Percentiles rank a stretch among this genome's conserved stretches.
Evolutionary conservation across 768 basidiomycete genomes (phyloP).

Genomic region (Suillus cothurnatus): DNA sequence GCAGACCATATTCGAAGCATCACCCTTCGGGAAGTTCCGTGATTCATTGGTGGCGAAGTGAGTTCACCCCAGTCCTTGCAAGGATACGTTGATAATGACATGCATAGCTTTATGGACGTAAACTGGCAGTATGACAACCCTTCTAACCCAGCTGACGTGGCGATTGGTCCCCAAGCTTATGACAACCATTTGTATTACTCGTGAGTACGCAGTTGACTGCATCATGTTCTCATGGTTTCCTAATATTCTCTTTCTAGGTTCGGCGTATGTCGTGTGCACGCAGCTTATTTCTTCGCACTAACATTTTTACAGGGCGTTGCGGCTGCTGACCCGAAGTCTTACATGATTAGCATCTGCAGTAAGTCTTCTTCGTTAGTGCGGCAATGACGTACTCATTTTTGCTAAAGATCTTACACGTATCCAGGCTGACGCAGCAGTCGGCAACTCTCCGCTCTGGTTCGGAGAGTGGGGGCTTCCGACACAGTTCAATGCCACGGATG

Average conservation of each 20-base stretch:
- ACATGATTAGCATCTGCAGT: constrained; percentile 73
- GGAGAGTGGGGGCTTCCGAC: constrained; percentile 68
- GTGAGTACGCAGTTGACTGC: constrained; percentile 39
- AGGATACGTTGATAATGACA: neutral
- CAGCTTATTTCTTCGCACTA: neutral
- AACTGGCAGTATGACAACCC: constrained; percentile 76
- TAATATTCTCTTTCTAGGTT: constrained; percentile 41
- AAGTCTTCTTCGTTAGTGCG: constrained; percentile 24
- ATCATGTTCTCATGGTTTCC: neutral
- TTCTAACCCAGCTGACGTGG: constrained; percentile 69
- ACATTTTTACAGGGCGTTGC: constrained; percentile 61
- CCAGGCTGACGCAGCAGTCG: constrained; percentile 44
- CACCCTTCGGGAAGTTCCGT: constrained; percentile 17
- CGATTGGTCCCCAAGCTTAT: constrained; percentile 69
- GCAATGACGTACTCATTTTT: neutral
- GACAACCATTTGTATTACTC: constrained; percentile 82
- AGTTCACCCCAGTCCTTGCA: constrained; percentile 7
- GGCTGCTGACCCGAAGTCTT: constrained; percentile 61
- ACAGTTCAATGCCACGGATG: constrained; percentile 61
- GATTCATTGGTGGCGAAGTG: constrained; percentile 42
- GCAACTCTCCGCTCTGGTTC: constrained; percentile 53
- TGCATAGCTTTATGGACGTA: constrained; percentile 73
- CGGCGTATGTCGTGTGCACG: constrained; percentile 44
- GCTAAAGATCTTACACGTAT: constrained; percentile 61
- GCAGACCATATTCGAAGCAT: constrained; percentile 24